These are phyloP conservation scores for Alliaria petiolata DNA, from an alignment of 345 rosid genomes.

Conservation along the genomic window DNA sequence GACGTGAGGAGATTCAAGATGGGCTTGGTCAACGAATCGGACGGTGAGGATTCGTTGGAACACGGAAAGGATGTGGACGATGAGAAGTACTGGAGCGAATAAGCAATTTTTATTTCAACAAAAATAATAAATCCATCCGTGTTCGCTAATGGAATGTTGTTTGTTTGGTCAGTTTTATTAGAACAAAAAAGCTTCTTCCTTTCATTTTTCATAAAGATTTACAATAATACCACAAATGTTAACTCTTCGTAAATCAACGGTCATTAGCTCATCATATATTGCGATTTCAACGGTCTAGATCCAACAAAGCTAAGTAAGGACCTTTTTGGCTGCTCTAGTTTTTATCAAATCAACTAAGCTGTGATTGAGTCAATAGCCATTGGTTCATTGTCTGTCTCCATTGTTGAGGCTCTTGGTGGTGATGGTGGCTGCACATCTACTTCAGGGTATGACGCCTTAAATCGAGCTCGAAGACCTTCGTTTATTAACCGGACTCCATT, in stretches of 20 bases:
- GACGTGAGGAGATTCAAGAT: conserved; percentile 72
- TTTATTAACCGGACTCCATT: conserved; percentile 82
- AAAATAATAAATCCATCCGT: neutral
- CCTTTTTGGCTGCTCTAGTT: neutral
- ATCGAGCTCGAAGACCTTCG: conserved; percentile 91
- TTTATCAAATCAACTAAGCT: conserved; percentile 9
- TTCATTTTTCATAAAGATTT: conserved; percentile 1
- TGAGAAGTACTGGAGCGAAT: conserved; percentile 44
- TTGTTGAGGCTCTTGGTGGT: conserved; percentile 75
- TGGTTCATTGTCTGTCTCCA: conserved; percentile 60
- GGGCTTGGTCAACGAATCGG: conserved; percentile 37
- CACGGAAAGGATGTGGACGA: conserved; percentile 33
- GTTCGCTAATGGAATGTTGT: too few species aligned
- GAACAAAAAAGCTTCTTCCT: neutral
- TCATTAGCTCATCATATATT: conserved; percentile 1
- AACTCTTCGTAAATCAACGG: neutral
- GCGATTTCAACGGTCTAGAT: neutral
- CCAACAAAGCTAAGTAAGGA: conserved; percentile 2
- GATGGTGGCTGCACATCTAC: conserved; percentile 80
- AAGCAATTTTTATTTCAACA: neutral
- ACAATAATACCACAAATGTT: conserved; percentile 15
- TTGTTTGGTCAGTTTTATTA: neutral
- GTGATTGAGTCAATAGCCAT: conserved; percentile 45
- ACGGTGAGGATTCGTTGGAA: conserved; percentile 35
- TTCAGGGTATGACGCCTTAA: conserved; percentile 91